Base-by-base conservation (phyloP, 176 grass and related monocot genomes). In the Ananas comosus region DNA sequence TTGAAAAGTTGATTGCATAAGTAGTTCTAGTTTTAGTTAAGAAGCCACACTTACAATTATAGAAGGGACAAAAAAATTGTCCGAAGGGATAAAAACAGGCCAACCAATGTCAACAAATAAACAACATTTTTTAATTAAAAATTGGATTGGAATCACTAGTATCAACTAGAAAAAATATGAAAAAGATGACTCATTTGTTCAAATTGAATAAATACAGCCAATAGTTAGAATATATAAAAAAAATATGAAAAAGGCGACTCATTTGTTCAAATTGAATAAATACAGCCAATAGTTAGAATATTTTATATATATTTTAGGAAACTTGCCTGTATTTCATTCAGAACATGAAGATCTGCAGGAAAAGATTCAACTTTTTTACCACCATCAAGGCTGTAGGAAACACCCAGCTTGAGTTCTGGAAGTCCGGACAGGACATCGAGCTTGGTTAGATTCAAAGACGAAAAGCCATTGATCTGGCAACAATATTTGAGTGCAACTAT, bases 391-490 rank as follows among this genome's bases (percentile, higher is more conserved):
- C 17, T 84, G 85, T 70, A 90, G 65, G 86, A 83, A 72, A 53
- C 76, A 67, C 89, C 89, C 12, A 97, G 59, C 76, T 90, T 90
- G 52, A 97, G 67, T 76, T 97, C 89, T 53, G 87, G 76, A 49
- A 97, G 68, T 24, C 82, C 86, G 3, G 89, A 87, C 23, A 97
- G 67, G 49, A 97, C 93, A 67, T 97, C 93, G 0, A 97, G 84
- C 67, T 97, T 97, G 9, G 89, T 90, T 13, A 97, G 83, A 82
- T 97, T 97, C 19, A 97, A 70, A 64, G 93, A 87, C 1, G 93
- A 89, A 49, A 97, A 97, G 12, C 93, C 89, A 66, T 92, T 97
- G 49, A 97, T 92, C 53, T 87, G 89, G 64, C 88, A 97, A 68
- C 68, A 82, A 70, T 92, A 97, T 70, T 79, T 92, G 13, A 92